Conservation (phyloP, 805 yeast species). For the Candida ortonii region DNA sequence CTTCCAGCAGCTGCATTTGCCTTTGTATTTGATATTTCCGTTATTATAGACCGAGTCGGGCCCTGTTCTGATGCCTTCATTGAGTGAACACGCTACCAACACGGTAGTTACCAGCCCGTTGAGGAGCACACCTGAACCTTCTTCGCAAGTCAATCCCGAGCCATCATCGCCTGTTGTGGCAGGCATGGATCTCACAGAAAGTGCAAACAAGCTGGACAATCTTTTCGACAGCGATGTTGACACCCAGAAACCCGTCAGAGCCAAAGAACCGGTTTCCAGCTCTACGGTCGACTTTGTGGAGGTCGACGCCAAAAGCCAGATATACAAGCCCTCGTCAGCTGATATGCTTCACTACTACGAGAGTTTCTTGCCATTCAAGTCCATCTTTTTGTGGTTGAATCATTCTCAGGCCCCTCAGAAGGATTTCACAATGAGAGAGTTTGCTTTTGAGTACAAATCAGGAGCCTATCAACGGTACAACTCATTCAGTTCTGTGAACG, state of each 20-base stretch:
- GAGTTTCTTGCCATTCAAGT: constrained; percentile 69
- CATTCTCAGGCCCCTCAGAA: constrained; percentile 74
- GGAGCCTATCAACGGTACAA: constrained; percentile 91
- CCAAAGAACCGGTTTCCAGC: too few relatives aligned
- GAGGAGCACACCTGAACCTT: constrained; percentile 19
- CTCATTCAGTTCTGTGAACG: constrained; percentile 63
- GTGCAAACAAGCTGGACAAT: constrained; percentile 1
- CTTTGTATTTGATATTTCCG: too few relatives aligned
- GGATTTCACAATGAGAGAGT: constrained; percentile 86
- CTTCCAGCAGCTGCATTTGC: too few relatives aligned
- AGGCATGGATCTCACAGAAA: constrained; percentile 2
- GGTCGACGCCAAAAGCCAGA: constrained; percentile 1
- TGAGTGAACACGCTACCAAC: too few relatives aligned
- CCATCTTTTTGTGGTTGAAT: constrained; percentile 83
- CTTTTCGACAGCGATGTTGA: constrained; percentile 7
- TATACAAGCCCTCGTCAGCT: constrained; percentile 41
- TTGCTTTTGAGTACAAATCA: constrained; percentile 84
- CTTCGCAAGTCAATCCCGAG: constrained; percentile 21
- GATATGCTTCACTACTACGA: constrained; percentile 75
- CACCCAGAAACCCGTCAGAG: neutral
- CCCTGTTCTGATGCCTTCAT: too few relatives aligned
- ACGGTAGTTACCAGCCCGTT: constrained; percentile 11
- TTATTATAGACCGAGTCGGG: too few relatives aligned
- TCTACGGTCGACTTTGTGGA: too few relatives aligned
- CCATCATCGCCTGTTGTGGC: constrained; percentile 13